Conservation (phyloP, 495 filamentous ascomycete genomes). For the Penicillium canescens region DNA sequence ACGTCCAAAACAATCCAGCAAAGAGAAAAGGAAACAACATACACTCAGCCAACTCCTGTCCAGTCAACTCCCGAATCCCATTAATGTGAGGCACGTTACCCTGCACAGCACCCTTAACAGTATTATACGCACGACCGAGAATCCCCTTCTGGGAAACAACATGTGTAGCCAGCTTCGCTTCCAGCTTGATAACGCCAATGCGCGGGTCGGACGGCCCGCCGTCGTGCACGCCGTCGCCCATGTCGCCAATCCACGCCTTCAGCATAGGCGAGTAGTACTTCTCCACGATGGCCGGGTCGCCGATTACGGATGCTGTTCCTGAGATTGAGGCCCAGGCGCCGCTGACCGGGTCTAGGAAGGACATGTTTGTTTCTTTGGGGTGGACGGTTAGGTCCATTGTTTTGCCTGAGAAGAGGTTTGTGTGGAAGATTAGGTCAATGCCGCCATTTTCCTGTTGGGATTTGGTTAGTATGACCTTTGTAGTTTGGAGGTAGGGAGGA, state of each 20-base stretch:
- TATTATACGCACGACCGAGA: constrained; percentile 63
- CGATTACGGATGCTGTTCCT: constrained; percentile 66
- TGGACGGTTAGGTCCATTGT: constrained; percentile 77
- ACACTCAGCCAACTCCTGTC: constrained; percentile 61
- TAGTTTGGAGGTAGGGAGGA: background rate
- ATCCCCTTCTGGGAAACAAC: constrained; percentile 40
- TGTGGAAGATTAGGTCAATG: constrained; percentile 89
- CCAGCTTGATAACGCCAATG: constrained; percentile 57
- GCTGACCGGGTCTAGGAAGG: constrained; percentile 69
- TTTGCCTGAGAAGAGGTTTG: constrained; percentile 92
- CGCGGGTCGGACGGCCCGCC: constrained; percentile 79
- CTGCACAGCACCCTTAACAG: constrained; percentile 72
- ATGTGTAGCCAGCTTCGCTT: constrained; percentile 47
- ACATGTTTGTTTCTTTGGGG: constrained; percentile 74
- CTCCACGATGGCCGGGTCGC: constrained; percentile 64
- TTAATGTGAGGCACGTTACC: constrained; percentile 75
- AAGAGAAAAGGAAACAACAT: constrained; percentile 14
- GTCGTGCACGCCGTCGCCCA: constrained; percentile 86
- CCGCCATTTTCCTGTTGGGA: constrained; percentile 66
- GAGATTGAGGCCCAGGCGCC: constrained; percentile 83
- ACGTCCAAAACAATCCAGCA: background rate
- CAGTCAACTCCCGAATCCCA: constrained; percentile 72
- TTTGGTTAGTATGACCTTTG: background rate
- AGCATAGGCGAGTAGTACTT: constrained; percentile 77
- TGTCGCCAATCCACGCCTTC: constrained; percentile 87